Evolutionary conservation across 176 grass and related monocot genomes (phyloP), one percentile per base, ranked within the genome.

Genomic region (Carex pumila): DNA sequence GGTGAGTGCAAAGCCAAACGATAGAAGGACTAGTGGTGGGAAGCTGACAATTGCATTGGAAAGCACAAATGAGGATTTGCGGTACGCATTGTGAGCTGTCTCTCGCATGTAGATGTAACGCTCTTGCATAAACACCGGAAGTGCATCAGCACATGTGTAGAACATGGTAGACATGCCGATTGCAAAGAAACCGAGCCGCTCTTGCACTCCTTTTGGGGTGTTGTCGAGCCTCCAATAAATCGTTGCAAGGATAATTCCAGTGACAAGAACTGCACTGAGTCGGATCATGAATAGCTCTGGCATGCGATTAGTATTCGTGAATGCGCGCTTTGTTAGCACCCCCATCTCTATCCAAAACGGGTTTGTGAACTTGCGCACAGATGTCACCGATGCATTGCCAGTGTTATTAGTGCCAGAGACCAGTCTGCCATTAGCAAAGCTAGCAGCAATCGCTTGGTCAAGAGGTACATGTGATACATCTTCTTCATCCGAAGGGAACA

Each of bases 141-240:
- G 86, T 59, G 91, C 94, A 70, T 97, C 94, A 6, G 89, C 88
- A 83, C 88, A 90, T 5, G 94, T 89, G 85, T 90, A 97, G 86
- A 93, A 97, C 91, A 97, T 91, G 71, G 91, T 97, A 56, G 87
- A 88, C 91, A 97, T 91, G 71, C 71, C 91, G 10, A 93, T 93
- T 83, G 89, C 91, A 74, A 97, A 93, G 85, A 97, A 97, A 21
- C 94, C 91, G 41, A 90, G 87, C 49, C 91, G 77, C 70, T 97
- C 91, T 22, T 87, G 87, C 47, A 82, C 87, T 4, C 91, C 91
- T 75, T 91, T 93, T 15, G 91, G 94, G 0, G 91, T 90, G 81
- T 87, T 88, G 91, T 97, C 91, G 7, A 97, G 89, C 22, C 76
- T 84, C 94, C 94, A 97, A 85, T 91, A 97, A 34, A 93, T 87